Evolutionary conservation across 1,284 basidiomycete genomes (phyloP), one percentile per base, ranked within the genome.

Genomic region (Tilletiaria anomala): DNA sequence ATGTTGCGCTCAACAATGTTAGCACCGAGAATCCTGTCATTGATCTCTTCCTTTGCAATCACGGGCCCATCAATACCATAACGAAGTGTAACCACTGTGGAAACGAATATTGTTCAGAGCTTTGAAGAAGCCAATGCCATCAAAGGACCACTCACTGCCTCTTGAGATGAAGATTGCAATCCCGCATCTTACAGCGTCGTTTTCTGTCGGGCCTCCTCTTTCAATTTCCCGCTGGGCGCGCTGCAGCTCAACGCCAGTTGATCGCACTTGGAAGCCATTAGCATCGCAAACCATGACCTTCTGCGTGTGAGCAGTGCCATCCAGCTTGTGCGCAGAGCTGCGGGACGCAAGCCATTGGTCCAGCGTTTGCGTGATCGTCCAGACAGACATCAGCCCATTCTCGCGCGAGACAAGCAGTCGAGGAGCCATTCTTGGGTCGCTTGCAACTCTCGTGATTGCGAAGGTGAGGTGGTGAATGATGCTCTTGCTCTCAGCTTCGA

Each of bases 301-400:
- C n/a, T n/a, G n/a, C n/a, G n/a, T n/a, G n/a, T n/a, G n/a, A 8
- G 26, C 8, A n/a, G 26, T 29, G 8, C 26, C 26, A 29, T 57
- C 53, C 6, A 54, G 31, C 39, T 44, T 51, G 18, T 42, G 37
- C 6, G 38, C 40, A 18, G 44, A 32, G 10, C 48, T 53, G 19
- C 57, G 45, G 23, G 46, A 47, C 15, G 44, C 44, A 23, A 61
- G 37, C 61, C 61, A 65, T 40, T 48, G 48, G 19, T 53, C 53
- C 2, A 58, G 34, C 12, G 39, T 31, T 21, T 46, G 44, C 39
- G 42, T 54, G 16, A 53, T 49, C 11, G 61, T 61, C 56, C 60
- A 61, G 6, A 60, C 37, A 4, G 56, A 53, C n/a, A 45, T 50
- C 33, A 48, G 18, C 14, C 58, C 58, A 23, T 53, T 56, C 1